phyloP scores from a whole-genome alignment of 441 rosid genomes.

The Syzygium malaccense region DNA sequence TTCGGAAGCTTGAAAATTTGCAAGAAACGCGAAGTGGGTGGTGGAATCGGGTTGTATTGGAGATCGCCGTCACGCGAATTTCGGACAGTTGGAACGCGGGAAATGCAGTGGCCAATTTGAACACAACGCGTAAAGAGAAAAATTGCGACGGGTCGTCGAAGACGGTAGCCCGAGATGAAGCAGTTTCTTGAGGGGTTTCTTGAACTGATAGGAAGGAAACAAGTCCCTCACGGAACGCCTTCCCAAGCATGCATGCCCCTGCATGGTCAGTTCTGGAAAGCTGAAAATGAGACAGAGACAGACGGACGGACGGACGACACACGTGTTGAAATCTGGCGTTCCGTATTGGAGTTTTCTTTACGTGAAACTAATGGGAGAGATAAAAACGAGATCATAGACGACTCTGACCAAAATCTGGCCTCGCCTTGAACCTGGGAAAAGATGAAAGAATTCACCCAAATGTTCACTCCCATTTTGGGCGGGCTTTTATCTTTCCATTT shows the following conservation, averaged over 20 bases:
- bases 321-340: neutral
- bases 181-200: neutral
- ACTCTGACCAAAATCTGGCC: neutral
- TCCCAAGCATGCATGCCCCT: neutral
- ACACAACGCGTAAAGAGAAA: neutral
- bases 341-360: neutral
- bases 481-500: neutral
- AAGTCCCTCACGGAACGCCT: neutral
- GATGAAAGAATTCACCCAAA: neutral
- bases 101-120: neutral
- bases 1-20: neutral
- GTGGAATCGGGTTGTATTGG: neutral
- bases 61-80: neutral
- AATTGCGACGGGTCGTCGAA: neutral
- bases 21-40: neutral
- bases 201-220: neutral
- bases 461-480: neutral
- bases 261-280: neutral
- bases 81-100: neutral
- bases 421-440: neutral
- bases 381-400: neutral
- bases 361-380: neutral
- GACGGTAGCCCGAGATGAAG: neutral
- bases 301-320: neutral
- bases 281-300: neutral